A percentile compares a stretch with the other conserved stretches of the same genome.
Conservation (phyloP, 2,329 filamentous ascomycete genomes). For the Alternaria triticina region DNA sequence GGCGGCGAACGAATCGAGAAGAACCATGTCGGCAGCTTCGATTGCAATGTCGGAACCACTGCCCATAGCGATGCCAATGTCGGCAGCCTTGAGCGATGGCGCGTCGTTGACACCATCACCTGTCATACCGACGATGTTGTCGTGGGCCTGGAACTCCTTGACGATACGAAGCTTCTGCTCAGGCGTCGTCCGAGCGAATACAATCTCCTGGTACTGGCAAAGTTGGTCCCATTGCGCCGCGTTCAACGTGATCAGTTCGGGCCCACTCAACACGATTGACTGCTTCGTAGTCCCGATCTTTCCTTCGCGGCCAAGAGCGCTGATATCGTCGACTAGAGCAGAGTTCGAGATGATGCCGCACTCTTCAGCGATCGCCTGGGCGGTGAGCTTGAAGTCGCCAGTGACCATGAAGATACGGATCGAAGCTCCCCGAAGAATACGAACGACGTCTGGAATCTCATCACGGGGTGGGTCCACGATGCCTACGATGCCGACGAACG, state of each 20-base stretch:
- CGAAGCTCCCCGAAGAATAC: slow-evolving; percentile 71
- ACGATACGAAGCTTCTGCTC: slow-evolving; percentile 83
- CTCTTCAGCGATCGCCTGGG: slow-evolving; percentile 73
- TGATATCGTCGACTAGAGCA: slow-evolving; percentile 59
- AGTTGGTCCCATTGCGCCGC: slow-evolving; percentile 73
- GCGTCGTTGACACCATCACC: slow-evolving; percentile 59
- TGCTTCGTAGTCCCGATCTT: slow-evolving; percentile 30
- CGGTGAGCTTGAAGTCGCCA: slow-evolving; percentile 77
- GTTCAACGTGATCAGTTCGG: slow-evolving; percentile 67
- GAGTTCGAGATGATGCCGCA: slow-evolving; percentile 72
- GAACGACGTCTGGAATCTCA: slow-evolving; percentile 65
- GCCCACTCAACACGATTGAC: slow-evolving; percentile 44
- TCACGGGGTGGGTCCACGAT: slow-evolving; percentile 67
- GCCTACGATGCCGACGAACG: slow-evolving; percentile 63
- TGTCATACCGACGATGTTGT: slow-evolving; percentile 62
- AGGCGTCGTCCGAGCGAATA: slow-evolving; percentile 75
- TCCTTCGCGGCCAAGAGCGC: slow-evolving; percentile 55
- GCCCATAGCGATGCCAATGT: slow-evolving; percentile 66
- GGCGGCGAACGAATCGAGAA: slow-evolving; percentile 72
- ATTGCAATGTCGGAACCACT: slow-evolving; percentile 67
- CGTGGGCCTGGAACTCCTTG: slow-evolving; percentile 70
- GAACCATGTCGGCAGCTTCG: slow-evolving; percentile 67
- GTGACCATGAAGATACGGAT: slow-evolving; percentile 85
- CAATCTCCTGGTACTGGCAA: slow-evolving; percentile 71
- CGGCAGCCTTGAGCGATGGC: slow-evolving; percentile 64